Evolutionary conservation across 805 yeast genomes (phyloP), one percentile per base, ranked within the genome.

Genomic region (Cyberlindnera amylophila): DNA sequence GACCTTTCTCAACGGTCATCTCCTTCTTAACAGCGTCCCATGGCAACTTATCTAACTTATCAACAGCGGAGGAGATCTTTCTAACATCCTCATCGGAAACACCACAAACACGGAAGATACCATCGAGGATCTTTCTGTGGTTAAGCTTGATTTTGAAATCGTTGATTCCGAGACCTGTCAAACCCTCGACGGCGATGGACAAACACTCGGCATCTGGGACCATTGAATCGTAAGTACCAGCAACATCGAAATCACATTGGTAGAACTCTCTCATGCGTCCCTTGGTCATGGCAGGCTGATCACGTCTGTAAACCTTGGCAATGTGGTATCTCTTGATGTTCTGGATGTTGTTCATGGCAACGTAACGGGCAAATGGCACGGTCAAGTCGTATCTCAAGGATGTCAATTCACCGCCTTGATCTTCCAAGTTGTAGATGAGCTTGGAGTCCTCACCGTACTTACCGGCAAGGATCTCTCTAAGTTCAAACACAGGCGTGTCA

Each of bases 221-320:
- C 99, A 93, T 93, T 23, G 81, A 58, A 58, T 93, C 99, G 63
- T 85, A 91, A 44, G 64, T 66, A 40, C 99, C 99, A 17, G 99
- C 99, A 59, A 93, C 73, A 65, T 93, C 99, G 57, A 93, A 86
- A 70, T 93, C 99, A 72, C 99, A 93, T 70, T 93, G 99, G 66
- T 93, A 93, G 60, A 93, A 93, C 67, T 93, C 99, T 77, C 99
- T 86, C 99, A 93, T 93, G 68, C 99, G 80, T 48, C 99, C 99
- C 68, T 93, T 93, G 39, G 98, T 91, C 99, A 93, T 93, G 8
- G 99, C 99, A 5, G 99, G 99, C 68, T 93, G 99, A 64, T 93
- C 99, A 69, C 99, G 85, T 71, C 99, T 82, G 69, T 93, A 93
- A 41, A 93, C 99, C 65, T 93, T 93, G 54, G 99, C 99, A 51